phyloP scores from a whole-genome alignment of 2,329 filamentous ascomycete genomes.

The Trichoderma simmonsii region DNA sequence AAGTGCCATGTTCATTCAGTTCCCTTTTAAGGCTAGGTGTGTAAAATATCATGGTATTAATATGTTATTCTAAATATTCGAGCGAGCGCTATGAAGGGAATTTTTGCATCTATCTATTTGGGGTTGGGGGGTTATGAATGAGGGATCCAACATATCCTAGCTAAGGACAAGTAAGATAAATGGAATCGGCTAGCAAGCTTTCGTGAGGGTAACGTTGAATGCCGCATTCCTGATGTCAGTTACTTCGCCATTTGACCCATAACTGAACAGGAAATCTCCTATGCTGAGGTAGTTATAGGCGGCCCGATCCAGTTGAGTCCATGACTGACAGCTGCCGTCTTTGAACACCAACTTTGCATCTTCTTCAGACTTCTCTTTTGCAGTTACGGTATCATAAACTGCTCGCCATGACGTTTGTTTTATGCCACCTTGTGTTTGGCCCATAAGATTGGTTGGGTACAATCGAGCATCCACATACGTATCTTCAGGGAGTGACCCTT shows the following conservation, averaged over 20 bases:
- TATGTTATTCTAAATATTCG: neutral
- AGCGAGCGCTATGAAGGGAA: neutral
- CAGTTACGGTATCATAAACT: constrained; percentile 27
- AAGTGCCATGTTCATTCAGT: neutral
- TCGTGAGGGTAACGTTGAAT: neutral
- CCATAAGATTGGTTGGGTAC: neutral
- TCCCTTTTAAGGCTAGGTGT: neutral
- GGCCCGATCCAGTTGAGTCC: constrained; percentile 32
- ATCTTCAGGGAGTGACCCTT: neutral
- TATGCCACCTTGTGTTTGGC: neutral
- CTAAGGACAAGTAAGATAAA: neutral
- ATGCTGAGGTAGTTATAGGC: constrained; percentile 33
- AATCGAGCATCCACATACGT: neutral
- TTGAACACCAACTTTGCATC: constrained; percentile 29
- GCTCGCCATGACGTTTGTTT: constrained; percentile 32
- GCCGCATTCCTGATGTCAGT: neutral
- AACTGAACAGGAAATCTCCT: constrained; percentile 25
- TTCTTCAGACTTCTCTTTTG: constrained; percentile 20
- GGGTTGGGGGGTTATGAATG: neutral
- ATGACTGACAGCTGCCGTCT: constrained; percentile 31
- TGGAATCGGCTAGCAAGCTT: neutral
- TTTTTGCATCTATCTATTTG: neutral
- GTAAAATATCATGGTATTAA: neutral
- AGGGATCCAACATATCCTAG: neutral
- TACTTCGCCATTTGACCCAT: neutral